These are phyloP conservation scores for Poterioochromonas sp. DNA, from an alignment of 352 stramenopile species.

Conservation along the genomic window DNA sequence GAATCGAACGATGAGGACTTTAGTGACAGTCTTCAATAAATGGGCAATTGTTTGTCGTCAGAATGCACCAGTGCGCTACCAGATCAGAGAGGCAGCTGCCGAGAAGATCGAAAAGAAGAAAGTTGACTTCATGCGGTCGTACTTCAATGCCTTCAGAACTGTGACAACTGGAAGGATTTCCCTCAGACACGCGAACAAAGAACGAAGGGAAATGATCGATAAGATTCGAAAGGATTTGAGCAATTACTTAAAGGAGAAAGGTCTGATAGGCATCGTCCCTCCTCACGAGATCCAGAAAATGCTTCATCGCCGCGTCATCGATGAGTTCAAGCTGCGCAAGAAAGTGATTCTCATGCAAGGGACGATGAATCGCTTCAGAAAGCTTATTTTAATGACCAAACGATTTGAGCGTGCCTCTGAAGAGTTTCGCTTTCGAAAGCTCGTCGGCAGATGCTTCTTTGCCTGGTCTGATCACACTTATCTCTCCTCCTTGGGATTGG, in stretches of 20 bases:
- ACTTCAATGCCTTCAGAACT: background rate
- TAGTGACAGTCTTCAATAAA: background rate
- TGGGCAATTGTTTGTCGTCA: background rate
- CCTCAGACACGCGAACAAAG: background rate
- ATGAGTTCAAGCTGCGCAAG: background rate
- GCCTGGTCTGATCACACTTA: constrained; percentile 27
- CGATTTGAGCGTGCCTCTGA: background rate
- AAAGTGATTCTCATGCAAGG: background rate
- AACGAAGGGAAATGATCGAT: constrained; percentile 16
- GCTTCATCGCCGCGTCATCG: background rate
- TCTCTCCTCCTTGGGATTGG: background rate
- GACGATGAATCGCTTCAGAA: background rate
- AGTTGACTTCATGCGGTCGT: background rate
- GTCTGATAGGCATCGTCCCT: background rate
- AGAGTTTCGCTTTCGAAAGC: background rate
- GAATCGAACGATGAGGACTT: constrained; percentile 4
- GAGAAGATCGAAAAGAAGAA: background rate
- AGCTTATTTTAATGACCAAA: background rate
- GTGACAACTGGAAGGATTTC: background rate
- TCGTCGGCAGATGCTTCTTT: constrained; percentile 24
- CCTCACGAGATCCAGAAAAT: background rate
- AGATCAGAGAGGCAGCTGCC: background rate
- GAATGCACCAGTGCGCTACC: background rate
- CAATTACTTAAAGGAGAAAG: background rate
- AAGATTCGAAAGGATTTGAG: background rate